Evolutionary conservation across 2,329 filamentous ascomycete genomes (phyloP).

Genomic region (Penicillium sp.): DNA sequence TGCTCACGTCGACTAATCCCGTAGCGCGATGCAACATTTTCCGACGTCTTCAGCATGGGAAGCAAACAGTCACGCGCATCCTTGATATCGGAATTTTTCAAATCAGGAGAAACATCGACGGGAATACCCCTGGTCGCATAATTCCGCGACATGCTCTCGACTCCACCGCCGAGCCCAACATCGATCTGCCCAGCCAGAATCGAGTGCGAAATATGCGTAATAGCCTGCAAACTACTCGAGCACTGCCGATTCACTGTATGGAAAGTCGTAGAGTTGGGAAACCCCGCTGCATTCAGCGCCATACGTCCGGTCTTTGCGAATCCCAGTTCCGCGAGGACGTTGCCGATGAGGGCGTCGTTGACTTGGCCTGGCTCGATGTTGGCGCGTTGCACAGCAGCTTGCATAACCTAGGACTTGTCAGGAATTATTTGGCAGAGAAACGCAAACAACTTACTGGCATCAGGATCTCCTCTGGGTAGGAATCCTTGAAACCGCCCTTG

Average conservation of each 20-base stretch:
- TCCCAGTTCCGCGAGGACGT: constrained; percentile 64
- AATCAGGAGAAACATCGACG: constrained; percentile 20
- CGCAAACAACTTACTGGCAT: constrained; percentile 13
- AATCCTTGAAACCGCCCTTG: constrained; percentile 88
- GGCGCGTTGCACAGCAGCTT: constrained; percentile 23
- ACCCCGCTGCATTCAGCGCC: constrained; percentile 79
- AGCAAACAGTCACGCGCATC: constrained; percentile 77
- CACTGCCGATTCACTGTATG: constrained; percentile 88
- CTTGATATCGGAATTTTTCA: constrained; percentile 36
- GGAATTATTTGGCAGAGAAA: neutral
- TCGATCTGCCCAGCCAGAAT: constrained; percentile 75
- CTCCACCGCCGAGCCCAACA: constrained; percentile 78
- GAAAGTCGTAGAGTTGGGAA: constrained; percentile 77
- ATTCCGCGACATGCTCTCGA: constrained; percentile 70
- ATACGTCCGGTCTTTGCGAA: constrained; percentile 84
- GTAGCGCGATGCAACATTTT: constrained; percentile 89
- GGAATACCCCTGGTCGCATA: constrained; percentile 25
- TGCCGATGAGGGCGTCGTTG: constrained; percentile 71
- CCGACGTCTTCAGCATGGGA: constrained; percentile 92
- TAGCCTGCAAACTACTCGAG: constrained; percentile 86
- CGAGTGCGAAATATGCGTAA: constrained; percentile 83
- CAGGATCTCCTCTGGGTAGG: constrained; percentile 26
- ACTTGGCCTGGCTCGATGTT: constrained; percentile 73
- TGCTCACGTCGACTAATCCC: constrained; percentile 70
- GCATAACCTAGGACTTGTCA: constrained; percentile 17